A percentile compares a stretch with the other conserved stretches of the same genome.
phyloP scores from a whole-genome alignment of 495 filamentous ascomycete species.

The Chaetomium cochliodes region DNA sequence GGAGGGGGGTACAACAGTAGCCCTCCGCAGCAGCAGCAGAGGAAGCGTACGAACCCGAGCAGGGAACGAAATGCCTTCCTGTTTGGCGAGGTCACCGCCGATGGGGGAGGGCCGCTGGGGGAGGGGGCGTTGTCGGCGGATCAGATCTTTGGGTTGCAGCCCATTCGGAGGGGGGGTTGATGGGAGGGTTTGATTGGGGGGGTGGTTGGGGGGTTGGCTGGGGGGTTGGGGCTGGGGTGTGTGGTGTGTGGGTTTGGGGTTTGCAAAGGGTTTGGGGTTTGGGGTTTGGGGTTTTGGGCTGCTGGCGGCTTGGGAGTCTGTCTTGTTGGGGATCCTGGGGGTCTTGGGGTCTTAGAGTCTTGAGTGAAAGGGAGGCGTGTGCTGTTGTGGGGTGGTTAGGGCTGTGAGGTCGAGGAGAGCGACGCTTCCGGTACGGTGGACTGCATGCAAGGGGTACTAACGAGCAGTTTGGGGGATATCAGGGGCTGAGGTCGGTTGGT shows the following conservation, averaged over 20 bases:
- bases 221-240: no score
- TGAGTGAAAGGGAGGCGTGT: neutral
- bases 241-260: neutral
- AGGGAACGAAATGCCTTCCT: conserved; percentile 57
- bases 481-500: no score
- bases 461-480: no score
- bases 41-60: conserved; percentile 44
- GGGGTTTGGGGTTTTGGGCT: neutral
- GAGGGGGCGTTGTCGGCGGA: conserved; percentile 32
- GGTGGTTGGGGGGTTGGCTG: no score
- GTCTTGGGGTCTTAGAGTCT: no score
- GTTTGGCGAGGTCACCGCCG: conserved; percentile 51
- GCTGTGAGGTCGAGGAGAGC: no score
- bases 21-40: conserved; percentile 20
- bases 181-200: neutral
- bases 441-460: no score
- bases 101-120: conserved; percentile 26
- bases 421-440: no score
- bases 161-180: conserved; percentile 36
- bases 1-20: neutral
- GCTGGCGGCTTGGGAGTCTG: neutral
- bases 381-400: neutral
- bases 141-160: conserved; percentile 49
- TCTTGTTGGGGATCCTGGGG: no score
- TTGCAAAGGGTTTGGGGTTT: neutral